A percentile compares a stretch with the other conserved stretches of the same genome.
These are phyloP conservation scores for Arthrobotrys sinensis DNA, from an alignment of 2,329 filamentous ascomycete genomes.

Conservation along the genomic window DNA sequence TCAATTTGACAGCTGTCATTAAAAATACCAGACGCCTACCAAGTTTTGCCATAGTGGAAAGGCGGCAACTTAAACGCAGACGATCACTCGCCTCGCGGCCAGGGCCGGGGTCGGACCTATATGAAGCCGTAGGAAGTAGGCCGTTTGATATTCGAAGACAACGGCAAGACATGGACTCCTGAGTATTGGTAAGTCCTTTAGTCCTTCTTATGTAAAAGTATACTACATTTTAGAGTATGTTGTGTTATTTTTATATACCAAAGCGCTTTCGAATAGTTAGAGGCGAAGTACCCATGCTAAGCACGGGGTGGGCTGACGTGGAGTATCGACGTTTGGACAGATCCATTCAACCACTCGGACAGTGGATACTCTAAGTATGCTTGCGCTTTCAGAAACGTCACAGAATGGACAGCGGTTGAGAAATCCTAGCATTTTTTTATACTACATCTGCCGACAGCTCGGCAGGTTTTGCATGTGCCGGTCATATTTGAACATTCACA, in stretches of 20 bases:
- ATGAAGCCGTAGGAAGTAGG: background rate
- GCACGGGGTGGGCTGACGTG: constrained; percentile 6
- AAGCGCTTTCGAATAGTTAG: constrained; percentile 12
- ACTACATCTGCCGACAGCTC: constrained; percentile 5
- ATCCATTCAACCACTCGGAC: background rate
- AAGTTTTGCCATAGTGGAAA: background rate
- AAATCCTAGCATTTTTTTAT: background rate
- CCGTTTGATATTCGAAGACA: background rate
- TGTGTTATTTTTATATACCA: constrained; percentile 10
- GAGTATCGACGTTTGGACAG: constrained; percentile 1
- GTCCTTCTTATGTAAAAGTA: constrained; percentile 12
- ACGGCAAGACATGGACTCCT: background rate
- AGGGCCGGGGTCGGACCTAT: background rate
- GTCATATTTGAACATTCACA: constrained; percentile 8
- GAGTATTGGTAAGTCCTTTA: background rate
- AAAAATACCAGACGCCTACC: background rate
- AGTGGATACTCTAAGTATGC: background rate
- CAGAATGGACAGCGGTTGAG: constrained; percentile 9
- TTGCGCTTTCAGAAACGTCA: constrained; percentile 25
- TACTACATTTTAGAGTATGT: background rate
- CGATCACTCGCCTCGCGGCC: background rate
- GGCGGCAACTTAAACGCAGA: constrained; percentile 3
- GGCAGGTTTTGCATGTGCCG: constrained; percentile 8
- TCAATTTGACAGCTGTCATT: background rate
- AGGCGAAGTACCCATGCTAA: background rate